Percentiles rank a stretch among this genome's conserved stretches.
Conservation (phyloP, 139 green algal species). For the Desmodesmus armatus region DNA sequence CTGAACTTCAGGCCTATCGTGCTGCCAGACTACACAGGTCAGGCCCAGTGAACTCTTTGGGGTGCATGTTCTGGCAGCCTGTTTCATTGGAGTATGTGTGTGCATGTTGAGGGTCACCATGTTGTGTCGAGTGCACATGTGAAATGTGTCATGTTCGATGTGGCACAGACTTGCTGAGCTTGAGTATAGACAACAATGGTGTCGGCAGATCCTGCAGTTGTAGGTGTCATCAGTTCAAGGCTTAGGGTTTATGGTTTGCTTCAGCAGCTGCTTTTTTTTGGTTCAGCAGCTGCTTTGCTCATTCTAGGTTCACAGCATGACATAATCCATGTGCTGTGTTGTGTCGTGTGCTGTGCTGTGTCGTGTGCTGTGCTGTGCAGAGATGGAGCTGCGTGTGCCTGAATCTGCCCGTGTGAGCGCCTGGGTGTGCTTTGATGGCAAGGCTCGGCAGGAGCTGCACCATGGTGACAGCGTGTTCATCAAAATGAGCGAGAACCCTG, state of each 20-base stretch:
- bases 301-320: neutral
- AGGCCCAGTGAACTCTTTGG: too few species aligned
- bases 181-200: too few species aligned
- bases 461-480: constrained; percentile 87
- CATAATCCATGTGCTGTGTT: too few species aligned
- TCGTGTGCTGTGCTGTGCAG: too few species aligned
- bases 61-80: constrained; percentile 70
- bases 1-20: constrained; percentile 97
- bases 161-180: too few species aligned
- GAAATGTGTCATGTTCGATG: neutral
- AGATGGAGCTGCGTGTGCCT: constrained; percentile 83
- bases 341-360: too few species aligned
- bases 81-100: neutral
- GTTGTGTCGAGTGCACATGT: constrained; percentile 1
- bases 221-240: too few species aligned
- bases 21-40: constrained; percentile 95
- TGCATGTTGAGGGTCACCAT: neutral
- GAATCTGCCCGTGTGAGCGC: constrained; percentile 82
- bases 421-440: constrained; percentile 97
- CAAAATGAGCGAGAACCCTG: constrained; percentile 92
- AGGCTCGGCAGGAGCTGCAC: constrained; percentile 84
- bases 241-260: neutral
- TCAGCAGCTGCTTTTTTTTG: neutral
- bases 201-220: too few species aligned
- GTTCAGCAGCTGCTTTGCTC: neutral